Evolutionary conservation across 495 filamentous ascomycete genomes (phyloP), one percentile per base, ranked within the genome.

Genomic region (Aspergillus olivimuriae): DNA sequence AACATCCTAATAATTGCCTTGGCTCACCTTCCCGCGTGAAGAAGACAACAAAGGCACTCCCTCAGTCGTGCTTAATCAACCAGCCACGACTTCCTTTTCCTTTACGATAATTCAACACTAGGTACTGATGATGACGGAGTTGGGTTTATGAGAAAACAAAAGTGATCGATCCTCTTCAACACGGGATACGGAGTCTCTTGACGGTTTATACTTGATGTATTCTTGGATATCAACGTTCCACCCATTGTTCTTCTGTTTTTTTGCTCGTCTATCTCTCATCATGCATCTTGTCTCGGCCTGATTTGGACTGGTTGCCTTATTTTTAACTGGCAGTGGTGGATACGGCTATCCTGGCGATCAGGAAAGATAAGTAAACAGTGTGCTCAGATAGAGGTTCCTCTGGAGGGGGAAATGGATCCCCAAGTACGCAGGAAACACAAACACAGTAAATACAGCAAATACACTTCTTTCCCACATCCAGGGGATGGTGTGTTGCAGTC

Each of bases 81-180:
- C 12, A 38, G 6, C 19, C 17, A 19, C 17, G 35, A 17, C 17
- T 14, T 2, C 7, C 6, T 12, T 4, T 11, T 19, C 35, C n/a
- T 17, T 51, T 43, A 49, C 39, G 39, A 48, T 50, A 43, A 48
- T 58, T 55, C 56, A 59, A 59, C 56, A 59, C 52, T 47, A 52
- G n/a, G n/a, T n/a, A n/a, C 39, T 46, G 38, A 47, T 41, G 34
- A 51, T 44, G 39, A 44, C 50, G 56, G 56, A 59, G 52, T 60
- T 60, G 44, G 53, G 46, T 44, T 52, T 21, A 52, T 39, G 28
- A 47, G 37, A 51, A 44, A 39, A 30, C 41, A 56, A 59, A 53
- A 48, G 44, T 37, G 40, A 51, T 48, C 33, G 33, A 46, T 53
- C 56, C 56, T 60, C 41, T 60, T 60, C 56, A 60, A 60, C 56